Conservation (phyloP, 2,329 filamentous ascomycete genomes). For the Colletotrichum abscissum region DNA sequence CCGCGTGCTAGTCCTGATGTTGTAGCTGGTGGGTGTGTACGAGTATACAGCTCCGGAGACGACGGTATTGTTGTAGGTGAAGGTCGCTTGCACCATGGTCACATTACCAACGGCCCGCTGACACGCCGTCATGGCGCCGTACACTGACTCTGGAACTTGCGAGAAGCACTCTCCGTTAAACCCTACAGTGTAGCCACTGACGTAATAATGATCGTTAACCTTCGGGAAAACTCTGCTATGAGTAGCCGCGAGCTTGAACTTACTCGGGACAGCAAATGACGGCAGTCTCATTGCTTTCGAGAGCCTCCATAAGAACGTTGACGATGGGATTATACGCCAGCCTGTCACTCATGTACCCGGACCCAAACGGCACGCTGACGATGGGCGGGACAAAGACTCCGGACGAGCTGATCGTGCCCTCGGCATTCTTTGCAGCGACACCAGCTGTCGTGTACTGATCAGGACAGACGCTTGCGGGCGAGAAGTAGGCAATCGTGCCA, state of each 20-base stretch:
- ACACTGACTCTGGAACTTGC: background rate
- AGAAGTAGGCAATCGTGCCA: conserved; percentile 37
- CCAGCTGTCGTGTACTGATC: conserved; percentile 41
- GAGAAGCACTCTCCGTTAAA: conserved; percentile 9
- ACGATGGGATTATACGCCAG: background rate
- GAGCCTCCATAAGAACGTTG: conserved; percentile 16
- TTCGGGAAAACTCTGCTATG: fast-evolving
- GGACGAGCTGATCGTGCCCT: conserved; percentile 11
- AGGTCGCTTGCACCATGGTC: background rate
- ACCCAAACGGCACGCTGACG: background rate
- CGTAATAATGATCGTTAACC: fast-evolving
- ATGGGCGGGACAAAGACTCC: conserved; percentile 14
- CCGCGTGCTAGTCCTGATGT: background rate
- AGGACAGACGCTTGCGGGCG: conserved; percentile 40
- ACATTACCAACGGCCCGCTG: background rate
- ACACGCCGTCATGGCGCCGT: conserved; percentile 1
- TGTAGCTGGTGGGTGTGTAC: background rate
- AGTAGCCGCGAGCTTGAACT: background rate
- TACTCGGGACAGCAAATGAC: conserved; percentile 18
- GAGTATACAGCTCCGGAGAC: background rate
- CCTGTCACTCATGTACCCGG: background rate
- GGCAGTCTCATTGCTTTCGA: conserved; percentile 1
- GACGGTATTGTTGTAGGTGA: conserved; percentile 19
- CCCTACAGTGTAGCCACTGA: background rate
- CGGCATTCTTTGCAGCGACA: conserved; percentile 10